These are phyloP conservation scores for Rhodotorula babjevae DNA, from an alignment of 768 basidiomycete genomes.

Conservation along the genomic window DNA sequence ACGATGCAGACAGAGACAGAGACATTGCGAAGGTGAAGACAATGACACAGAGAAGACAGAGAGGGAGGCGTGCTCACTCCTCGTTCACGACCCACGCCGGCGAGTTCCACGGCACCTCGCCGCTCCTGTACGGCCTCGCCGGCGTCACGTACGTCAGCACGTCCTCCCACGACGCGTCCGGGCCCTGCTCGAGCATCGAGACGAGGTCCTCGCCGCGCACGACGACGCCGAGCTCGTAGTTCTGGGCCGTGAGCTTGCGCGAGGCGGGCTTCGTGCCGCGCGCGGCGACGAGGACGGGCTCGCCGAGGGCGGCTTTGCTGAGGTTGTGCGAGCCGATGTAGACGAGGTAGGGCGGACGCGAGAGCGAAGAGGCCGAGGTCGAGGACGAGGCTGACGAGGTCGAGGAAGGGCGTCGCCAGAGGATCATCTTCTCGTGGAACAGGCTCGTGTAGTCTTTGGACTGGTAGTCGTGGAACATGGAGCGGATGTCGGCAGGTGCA, in stretches of 20 bases:
- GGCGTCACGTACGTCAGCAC: constrained; percentile 29
- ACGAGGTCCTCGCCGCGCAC: constrained; percentile 11
- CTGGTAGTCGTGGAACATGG: constrained; percentile 26
- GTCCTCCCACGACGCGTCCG: constrained; percentile 26
- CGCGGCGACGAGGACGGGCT: neutral
- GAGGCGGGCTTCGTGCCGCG: neutral
- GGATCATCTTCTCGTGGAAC: constrained; percentile 31
- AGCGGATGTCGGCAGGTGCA: neutral
- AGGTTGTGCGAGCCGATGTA: constrained; percentile 36
- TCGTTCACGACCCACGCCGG: neutral
- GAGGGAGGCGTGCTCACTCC: neutral
- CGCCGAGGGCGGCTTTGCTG: constrained; percentile 17
- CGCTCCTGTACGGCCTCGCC: constrained; percentile 12
- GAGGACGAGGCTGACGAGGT: too few relatives aligned
- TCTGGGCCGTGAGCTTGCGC: neutral
- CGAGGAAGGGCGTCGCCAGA: neutral
- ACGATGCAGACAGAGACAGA: neutral
- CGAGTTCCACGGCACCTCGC: constrained; percentile 17
- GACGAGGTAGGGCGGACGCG: neutral
- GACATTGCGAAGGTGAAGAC: neutral
- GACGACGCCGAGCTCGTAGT: constrained; percentile 36
- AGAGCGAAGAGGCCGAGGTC: neutral
- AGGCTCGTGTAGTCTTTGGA: constrained; percentile 30
- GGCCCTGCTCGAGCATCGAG: constrained; percentile 28
- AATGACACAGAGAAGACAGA: neutral